phyloP scores from a whole-genome alignment of 108 stramenopile species.

The Nitzschia putrida region DNA sequence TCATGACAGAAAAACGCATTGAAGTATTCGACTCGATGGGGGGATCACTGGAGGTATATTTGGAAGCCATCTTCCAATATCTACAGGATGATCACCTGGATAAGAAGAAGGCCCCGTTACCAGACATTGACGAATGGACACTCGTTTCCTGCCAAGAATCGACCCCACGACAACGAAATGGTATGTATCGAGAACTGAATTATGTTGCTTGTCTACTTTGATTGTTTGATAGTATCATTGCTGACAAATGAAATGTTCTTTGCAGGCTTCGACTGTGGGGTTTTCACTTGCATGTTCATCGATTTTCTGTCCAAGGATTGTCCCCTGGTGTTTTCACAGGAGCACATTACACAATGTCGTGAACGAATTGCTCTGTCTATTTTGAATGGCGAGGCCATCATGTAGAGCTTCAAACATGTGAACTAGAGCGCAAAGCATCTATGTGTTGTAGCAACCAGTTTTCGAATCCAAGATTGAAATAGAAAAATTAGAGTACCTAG shows the following conservation, averaged over 20 bases:
- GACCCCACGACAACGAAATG: constrained; percentile 84
- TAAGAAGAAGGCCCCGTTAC: constrained; percentile 66
- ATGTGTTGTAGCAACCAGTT: too few relatives aligned
- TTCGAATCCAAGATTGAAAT: too few relatives aligned
- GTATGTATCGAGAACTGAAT: constrained; percentile 40
- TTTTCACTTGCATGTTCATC: constrained; percentile 90
- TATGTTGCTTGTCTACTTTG: background rate
- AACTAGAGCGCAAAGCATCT: too few relatives aligned
- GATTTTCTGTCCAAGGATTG: constrained; percentile 82
- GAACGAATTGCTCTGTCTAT: constrained; percentile 85
- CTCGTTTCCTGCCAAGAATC: constrained; percentile 56
- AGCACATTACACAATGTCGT: constrained; percentile 77
- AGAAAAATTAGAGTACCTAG: too few relatives aligned
- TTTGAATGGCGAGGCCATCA: constrained; percentile 78
- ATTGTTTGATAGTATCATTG: background rate
- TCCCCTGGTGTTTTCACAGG: constrained; percentile 71
- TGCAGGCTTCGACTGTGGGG: constrained; percentile 85
- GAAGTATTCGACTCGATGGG: constrained; percentile 84
- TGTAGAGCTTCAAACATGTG: constrained; percentile 24
- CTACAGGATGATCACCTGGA: constrained; percentile 84
- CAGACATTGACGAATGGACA: constrained; percentile 72
- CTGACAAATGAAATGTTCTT: constrained; percentile 5
- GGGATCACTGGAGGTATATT: constrained; percentile 49
- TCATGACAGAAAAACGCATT: constrained; percentile 84
- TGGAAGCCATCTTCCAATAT: constrained; percentile 71